Conservation (phyloP, 768 basidiomycete species). For the Phlegmacium glaucopus region DNA sequence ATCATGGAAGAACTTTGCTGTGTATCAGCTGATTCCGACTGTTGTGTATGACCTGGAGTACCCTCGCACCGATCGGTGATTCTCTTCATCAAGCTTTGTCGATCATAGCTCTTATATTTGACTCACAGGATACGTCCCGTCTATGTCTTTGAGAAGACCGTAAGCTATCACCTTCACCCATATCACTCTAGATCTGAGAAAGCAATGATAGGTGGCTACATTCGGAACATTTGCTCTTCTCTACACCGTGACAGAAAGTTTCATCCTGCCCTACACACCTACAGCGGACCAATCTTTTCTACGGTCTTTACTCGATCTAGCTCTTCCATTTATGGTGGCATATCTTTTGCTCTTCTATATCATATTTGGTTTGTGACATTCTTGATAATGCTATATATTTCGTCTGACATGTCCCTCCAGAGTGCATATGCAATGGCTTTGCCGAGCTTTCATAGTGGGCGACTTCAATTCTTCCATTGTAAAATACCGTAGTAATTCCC, state of each 20-base stretch:
- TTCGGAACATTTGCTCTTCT: conserved; percentile 96
- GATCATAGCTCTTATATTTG: conserved; percentile 1
- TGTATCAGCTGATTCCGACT: conserved; percentile 87
- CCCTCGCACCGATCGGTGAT: conserved; percentile 81
- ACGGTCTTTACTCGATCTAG: conserved; percentile 77
- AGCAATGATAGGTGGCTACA: conserved; percentile 63
- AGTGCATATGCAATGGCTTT: conserved; percentile 96
- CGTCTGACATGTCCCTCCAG: conserved; percentile 32
- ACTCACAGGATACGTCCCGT: conserved; percentile 61
- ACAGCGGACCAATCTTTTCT: conserved; percentile 67
- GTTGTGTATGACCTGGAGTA: conserved; percentile 97
- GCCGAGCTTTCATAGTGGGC: conserved; percentile 87
- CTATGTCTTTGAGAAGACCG: conserved; percentile 77
- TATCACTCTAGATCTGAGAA: neutral
- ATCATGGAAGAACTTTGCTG: conserved; percentile 73
- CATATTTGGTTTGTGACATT: conserved; percentile 60
- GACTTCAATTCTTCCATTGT: neutral
- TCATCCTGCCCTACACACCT: conserved; percentile 84
- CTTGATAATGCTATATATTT: neutral
- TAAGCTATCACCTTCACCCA: conserved; percentile 36
- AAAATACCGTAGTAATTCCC: conserved; percentile 2
- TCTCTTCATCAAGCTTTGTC: conserved; percentile 1
- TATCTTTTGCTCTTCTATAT: conserved; percentile 87
- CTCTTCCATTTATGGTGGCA: conserved; percentile 91
- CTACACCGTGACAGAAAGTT: conserved; percentile 89